Evolutionary conservation across 2,329 filamentous ascomycete species (phyloP), one percentile per base, ranked within the genome.

Genomic region (Cercospora sp.): DNA sequence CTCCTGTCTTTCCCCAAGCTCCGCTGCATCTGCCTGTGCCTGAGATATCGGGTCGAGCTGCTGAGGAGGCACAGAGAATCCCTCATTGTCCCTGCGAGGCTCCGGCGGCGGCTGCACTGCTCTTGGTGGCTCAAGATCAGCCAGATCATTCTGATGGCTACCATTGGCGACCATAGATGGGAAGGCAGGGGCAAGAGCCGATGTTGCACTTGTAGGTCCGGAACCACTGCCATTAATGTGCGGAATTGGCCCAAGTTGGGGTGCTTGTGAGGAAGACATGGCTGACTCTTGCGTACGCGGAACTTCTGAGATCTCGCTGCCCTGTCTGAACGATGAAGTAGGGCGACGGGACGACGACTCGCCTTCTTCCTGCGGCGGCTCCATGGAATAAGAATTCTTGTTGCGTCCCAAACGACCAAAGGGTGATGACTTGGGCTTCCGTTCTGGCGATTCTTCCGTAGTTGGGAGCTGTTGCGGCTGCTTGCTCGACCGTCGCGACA

Each of bases 11-110:
- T 89, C 87, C 12, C 80, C 82, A 48, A 70, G 67, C 48, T 69
- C 72, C 3, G 84, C 84, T 8, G 86, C 87, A 76, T 93, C 91
- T 53, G 85, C 85, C 77, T 93, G 86, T 7, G 91, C 91, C 76
- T 90, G 87, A 0, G 91, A 90, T 67, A 94, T 81, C 45, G 82
- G 80, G 71, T 84, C 83, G 20, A 79, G 75, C 84, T 77, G 90
- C 83, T 87, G 82, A 0, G 87, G 84, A 0, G 90, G 91, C n/a
- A 94, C 86, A 3, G 86, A 90, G 76, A 89, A 95, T 6, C 92
- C 92, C 71, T 96, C 92, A 0, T 87, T 82, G 76, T 95, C 92
- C 76, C 88, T 91, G 23, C 76, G 73, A 20, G 81, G 79, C 65
- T 84, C 77, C 12, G 69, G 61, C 28, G 70, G 67, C 12, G 73